Evolutionary conservation across 75 land plant species (phyloP), one percentile per base, ranked within the genome.

Genomic region (Pinus tabuliformis): DNA sequence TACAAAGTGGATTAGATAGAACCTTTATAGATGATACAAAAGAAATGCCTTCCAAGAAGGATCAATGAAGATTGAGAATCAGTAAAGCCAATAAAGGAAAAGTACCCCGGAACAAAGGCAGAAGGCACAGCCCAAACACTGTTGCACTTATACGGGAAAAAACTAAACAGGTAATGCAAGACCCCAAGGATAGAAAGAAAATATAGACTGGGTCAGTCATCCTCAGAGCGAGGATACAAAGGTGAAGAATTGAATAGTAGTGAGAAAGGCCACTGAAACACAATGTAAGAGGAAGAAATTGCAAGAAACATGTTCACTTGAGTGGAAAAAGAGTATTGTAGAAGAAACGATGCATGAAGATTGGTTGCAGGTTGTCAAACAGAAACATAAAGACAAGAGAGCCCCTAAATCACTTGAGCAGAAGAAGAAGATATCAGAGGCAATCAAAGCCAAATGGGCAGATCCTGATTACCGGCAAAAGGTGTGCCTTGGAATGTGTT

Each of bases 31-130:
- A 82, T 56, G 87, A 80, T 15, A 30, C 75, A 1, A 26, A 18
- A 26, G 88, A 84, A 72, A n/a, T 82, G 76, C 82, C 76, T 63
- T 78, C 82, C 18, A 83, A 57, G 62, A 92, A 93, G 73, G 78
- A 72, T 70, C 59, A 88, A 77, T 83, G 97, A 62, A 81, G 93
- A 58, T 59, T 64, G 82, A 87, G 89, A 61, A 95, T 94, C 21
- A 81, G 90, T 14, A 81, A 75, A 65, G 92, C 99, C 33, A 97
- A 97, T 77, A 91, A 89, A 77, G 98, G 98, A 9, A 89, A 83
- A 30, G 81, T 87, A 21, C 98, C 99, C 2, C 94, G 99, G 99
- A 97, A 97, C 82, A 94, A 91, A 82, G 95, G 99, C 33, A 91
- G 83, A 76, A 92, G 91, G 59, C 98, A 97, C 64, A 88, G 86